Evolutionary conservation across 306 rosid genomes (phyloP).

Genomic region (Geum urbanum): DNA sequence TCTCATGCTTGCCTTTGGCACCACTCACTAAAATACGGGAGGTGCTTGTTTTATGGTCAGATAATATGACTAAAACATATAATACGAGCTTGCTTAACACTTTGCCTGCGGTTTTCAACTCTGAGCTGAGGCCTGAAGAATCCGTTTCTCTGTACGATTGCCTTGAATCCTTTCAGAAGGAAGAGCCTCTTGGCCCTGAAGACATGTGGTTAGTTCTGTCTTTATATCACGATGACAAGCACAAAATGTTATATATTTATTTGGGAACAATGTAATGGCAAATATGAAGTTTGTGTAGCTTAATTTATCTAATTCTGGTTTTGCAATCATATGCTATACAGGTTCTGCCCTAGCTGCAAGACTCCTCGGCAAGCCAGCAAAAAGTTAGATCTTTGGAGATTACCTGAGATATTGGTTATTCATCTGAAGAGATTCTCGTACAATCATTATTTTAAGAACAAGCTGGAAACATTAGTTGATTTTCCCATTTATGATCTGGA

Average conservation of each 20-base stretch:
- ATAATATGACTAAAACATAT: constrained; percentile 50
- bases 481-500: constrained; percentile 72
- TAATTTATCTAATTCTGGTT: constrained; percentile 13
- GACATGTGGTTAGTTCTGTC: constrained; percentile 78
- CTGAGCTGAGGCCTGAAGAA: constrained; percentile 45
- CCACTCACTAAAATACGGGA: constrained; percentile 1
- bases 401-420: constrained; percentile 80
- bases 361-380: constrained; percentile 71
- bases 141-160: constrained; percentile 66
- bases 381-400: constrained; percentile 89
- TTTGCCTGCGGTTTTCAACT: constrained; percentile 55
- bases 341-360: constrained; percentile 85
- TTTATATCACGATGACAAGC: not conserved
- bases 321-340: constrained; percentile 28
- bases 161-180: constrained; percentile 81
- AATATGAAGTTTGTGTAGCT: not conserved
- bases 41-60: constrained; percentile 56
- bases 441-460: constrained; percentile 44
- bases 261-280: not conserved
- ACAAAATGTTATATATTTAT: not conserved
- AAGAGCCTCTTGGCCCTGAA: constrained; percentile 83
- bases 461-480: constrained; percentile 73
- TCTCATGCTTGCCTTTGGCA: constrained; percentile 4
- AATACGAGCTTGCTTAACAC: constrained; percentile 40
- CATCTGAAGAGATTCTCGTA: constrained; percentile 85